Base-by-base conservation (phyloP, 805 yeast species). In the Yarrowia osloensis region DNA sequence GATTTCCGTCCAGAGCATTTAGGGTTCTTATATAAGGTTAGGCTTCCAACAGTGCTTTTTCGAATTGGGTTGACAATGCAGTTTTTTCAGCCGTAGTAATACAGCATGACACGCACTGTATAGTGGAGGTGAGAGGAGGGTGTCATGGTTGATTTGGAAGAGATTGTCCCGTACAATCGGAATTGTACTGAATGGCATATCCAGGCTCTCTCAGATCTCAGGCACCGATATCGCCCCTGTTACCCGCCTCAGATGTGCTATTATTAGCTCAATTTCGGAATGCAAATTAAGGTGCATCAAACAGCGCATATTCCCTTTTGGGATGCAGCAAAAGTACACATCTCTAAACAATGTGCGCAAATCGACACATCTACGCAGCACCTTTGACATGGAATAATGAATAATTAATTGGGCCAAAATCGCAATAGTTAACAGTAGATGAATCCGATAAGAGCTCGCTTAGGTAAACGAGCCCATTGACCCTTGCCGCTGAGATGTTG, bases 31-130 rank as follows among this genome's bases (percentile, higher is more conserved):
- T 47, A n/a, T 28, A 47, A 7, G 6, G 33, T 47, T 47, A 47
- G 15, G 22, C 21, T 47, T 47, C 17, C 9, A 28, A 26, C 13
- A 35, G 17, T 28, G 35, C 33, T 47, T 47, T 7, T 47, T 28
- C 52, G 35, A 47, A 47, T 47, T 47, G 52, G 52, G 52, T 47
- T 47, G 13, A 24, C 17, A n/a, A 47, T 3, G 33, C 15, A 44
- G 5, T 6, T 12, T 21, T 12, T 49, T 49, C 26, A 49, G 55
- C 55, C 54, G 35, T 47, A 28, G 54, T 47, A 24, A 46, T 46
- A 47, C 54, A 47, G 54, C 24, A 19, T 9, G 22, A 47, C 54
- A 47, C 54, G 54, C 52, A 46, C 52, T 46, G 52, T 46, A 46
- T 46, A 46, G 33, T 13, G 47, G 26, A 17, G 17, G 26, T 4